phyloP scores from a whole-genome alignment of 768 basidiomycete genomes.

The Ramaria rubella region DNA sequence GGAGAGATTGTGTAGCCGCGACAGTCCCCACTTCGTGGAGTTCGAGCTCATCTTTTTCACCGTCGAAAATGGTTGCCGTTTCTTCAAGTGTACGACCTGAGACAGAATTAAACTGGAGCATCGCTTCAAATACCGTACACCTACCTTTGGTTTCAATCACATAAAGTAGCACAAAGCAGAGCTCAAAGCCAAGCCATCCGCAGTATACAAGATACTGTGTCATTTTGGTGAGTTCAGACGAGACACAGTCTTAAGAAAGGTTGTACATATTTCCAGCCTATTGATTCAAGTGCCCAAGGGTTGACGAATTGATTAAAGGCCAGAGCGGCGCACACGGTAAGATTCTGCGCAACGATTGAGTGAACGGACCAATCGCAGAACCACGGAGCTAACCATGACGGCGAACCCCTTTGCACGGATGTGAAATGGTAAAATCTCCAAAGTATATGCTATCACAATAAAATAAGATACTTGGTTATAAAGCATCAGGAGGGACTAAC shows the following conservation, averaged over 20 bases:
- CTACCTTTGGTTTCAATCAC: slow-evolving; percentile 60
- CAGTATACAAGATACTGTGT: slow-evolving; percentile 50
- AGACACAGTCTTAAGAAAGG: slow-evolving; percentile 5
- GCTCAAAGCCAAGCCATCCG: slow-evolving; percentile 57
- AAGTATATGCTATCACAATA: slow-evolving; percentile 33
- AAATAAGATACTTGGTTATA: not conserved
- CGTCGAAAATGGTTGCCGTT: slow-evolving; percentile 66
- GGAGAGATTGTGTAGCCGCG: slow-evolving; percentile 31
- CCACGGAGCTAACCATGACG: slow-evolving; percentile 46
- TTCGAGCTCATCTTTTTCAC: slow-evolving; percentile 43
- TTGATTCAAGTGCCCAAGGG: slow-evolving; percentile 55
- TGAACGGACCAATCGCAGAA: slow-evolving; percentile 12
- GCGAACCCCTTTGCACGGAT: slow-evolving; percentile 79
- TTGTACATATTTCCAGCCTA: slow-evolving; percentile 39
- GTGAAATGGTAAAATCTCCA: slow-evolving; percentile 77
- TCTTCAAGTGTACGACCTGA: slow-evolving; percentile 63
- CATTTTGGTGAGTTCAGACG: not conserved
- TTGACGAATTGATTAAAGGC: slow-evolving; percentile 80
- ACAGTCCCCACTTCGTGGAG: slow-evolving; percentile 37
- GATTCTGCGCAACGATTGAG: slow-evolving; percentile 37
- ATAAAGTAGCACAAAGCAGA: slow-evolving; percentile 47
- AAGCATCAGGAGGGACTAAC: not conserved
- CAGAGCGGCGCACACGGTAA: slow-evolving; percentile 55
- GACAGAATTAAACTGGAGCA: not conserved
- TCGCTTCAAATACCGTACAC: slow-evolving; percentile 9